Percentiles rank a stretch among this genome's conserved stretches.
Evolutionary conservation across 2,329 filamentous ascomycete species (phyloP).

Genomic region (Fusarium sambucinum): DNA sequence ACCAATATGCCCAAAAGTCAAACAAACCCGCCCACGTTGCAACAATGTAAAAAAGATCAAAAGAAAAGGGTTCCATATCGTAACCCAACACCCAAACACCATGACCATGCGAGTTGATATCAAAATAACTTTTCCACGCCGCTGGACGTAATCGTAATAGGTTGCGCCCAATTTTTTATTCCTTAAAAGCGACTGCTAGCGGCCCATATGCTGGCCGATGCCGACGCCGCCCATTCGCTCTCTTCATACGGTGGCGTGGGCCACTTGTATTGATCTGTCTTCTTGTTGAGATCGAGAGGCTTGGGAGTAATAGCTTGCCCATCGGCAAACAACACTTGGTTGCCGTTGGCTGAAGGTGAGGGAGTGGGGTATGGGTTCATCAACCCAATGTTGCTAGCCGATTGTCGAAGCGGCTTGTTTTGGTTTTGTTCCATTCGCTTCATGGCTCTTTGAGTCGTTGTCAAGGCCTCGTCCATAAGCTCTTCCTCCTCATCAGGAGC

Average conservation of each 20-base stretch:
- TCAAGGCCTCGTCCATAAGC: slow-evolving; percentile 87
- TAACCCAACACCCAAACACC: slow-evolving; percentile 50
- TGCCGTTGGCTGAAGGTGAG: slow-evolving; percentile 84
- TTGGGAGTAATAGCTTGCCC: slow-evolving; percentile 73
- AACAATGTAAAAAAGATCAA: slow-evolving; percentile 31
- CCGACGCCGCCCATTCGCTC: slow-evolving; percentile 87
- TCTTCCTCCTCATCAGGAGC: slow-evolving; percentile 97
- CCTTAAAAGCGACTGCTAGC: slow-evolving; percentile 72
- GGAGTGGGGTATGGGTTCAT: slow-evolving; percentile 73
- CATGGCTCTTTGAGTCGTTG: slow-evolving; percentile 80
- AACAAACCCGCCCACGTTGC: slow-evolving; percentile 42
- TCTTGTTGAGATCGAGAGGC: slow-evolving; percentile 76
- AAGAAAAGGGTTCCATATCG: slow-evolving; percentile 37
- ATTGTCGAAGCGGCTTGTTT: slow-evolving; percentile 65
- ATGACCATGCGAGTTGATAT: slow-evolving; percentile 46
- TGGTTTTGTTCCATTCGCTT: slow-evolving; percentile 72
- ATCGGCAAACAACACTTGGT: slow-evolving; percentile 79
- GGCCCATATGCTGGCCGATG: slow-evolving; percentile 84
- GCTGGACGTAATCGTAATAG: slow-evolving; percentile 44
- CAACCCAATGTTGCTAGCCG: slow-evolving; percentile 72
- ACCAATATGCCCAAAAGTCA: slow-evolving; percentile 45
- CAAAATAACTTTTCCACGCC: slow-evolving; percentile 46
- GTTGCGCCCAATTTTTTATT: slow-evolving; percentile 21
- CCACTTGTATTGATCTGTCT: slow-evolving; percentile 77
- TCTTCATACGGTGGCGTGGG: slow-evolving; percentile 96